A percentile compares a stretch with the other conserved stretches of the same genome.
Evolutionary conservation across 2,329 filamentous ascomycete genomes (phyloP).

Genomic region (Exophiala oligosperma): DNA sequence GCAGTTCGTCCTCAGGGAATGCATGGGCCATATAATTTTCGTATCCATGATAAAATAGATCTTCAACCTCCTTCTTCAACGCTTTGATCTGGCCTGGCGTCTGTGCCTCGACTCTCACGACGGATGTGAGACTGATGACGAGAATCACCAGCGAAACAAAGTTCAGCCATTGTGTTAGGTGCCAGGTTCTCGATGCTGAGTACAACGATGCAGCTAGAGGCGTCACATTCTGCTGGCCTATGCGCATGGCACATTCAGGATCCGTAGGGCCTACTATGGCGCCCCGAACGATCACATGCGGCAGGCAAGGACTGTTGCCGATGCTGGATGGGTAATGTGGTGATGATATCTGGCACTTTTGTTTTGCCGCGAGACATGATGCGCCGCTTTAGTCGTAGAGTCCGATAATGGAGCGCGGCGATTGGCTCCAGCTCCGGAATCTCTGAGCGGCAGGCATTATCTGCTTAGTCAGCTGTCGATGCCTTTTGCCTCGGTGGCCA

Average conservation of each 20-base stretch:
- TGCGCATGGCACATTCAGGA: slow-evolving; percentile 24
- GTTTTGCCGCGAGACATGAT: not conserved
- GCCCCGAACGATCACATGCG: not conserved
- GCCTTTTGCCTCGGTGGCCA: no score
- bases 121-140: slow-evolving; percentile 13
- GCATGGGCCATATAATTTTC: slow-evolving; percentile 92
- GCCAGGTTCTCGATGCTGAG: not conserved
- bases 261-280: slow-evolving; percentile 2
- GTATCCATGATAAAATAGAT: slow-evolving; percentile 96
- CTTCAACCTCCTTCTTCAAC: slow-evolving; percentile 47
- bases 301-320: not conserved
- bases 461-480: no score
- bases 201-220: slow-evolving; percentile 10
- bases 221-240: slow-evolving; percentile 20
- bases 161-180: slow-evolving; percentile 15
- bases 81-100: slow-evolving; percentile 20
- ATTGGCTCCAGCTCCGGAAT: not conserved
- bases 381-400: not conserved
- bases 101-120: slow-evolving; percentile 18
- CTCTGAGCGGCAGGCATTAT: not conserved
- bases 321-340: no score
- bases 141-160: slow-evolving; percentile 12
- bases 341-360: not conserved
- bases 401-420: not conserved
- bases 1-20: slow-evolving; percentile 94